Evolutionary conservation across 1,139 yeast genomes (phyloP).

Genomic region (Scheffersomyces segobiensis): DNA sequence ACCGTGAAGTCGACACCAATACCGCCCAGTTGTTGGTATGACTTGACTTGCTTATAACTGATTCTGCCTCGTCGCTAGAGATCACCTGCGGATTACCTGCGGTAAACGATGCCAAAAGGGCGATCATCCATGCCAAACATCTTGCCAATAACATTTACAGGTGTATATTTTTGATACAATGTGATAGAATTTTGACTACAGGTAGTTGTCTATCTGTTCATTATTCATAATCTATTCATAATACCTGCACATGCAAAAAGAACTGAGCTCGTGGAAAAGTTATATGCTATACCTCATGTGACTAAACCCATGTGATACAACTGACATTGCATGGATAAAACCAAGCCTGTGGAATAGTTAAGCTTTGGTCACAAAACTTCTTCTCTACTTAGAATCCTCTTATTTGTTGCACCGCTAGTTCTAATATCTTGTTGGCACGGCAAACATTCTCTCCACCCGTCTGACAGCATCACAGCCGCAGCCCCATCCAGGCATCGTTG

Average conservation of each 20-base stretch:
- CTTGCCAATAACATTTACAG: background rate
- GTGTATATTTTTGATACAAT: background rate
- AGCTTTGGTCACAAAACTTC: too few relatives aligned
- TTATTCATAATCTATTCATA: background rate
- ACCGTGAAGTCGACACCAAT: slow-evolving; percentile 89
- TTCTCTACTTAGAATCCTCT: too few relatives aligned
- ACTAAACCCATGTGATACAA: too few relatives aligned
- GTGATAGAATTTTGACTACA: background rate
- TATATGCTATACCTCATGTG: background rate
- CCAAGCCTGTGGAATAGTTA: too few relatives aligned
- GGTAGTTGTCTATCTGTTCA: background rate
- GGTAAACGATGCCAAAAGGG: background rate
- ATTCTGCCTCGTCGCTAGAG: slow-evolving; percentile 21
- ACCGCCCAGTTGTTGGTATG: slow-evolving; percentile 95
- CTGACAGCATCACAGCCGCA: too few relatives aligned
- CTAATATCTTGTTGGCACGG: too few relatives aligned
- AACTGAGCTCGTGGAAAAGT: background rate
- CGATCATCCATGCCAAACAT: background rate
- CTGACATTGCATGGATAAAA: too few relatives aligned
- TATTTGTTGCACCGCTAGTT: too few relatives aligned
- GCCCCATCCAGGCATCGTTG: too few relatives aligned
- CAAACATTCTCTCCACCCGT: too few relatives aligned
- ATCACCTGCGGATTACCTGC: slow-evolving; percentile 11
- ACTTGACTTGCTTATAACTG: slow-evolving; percentile 32
- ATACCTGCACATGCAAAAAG: background rate